Evolutionary conservation across 1,284 basidiomycete genomes (phyloP), one percentile per base, ranked within the genome.

Genomic region (Cutaneotrichosporon dermatis): DNA sequence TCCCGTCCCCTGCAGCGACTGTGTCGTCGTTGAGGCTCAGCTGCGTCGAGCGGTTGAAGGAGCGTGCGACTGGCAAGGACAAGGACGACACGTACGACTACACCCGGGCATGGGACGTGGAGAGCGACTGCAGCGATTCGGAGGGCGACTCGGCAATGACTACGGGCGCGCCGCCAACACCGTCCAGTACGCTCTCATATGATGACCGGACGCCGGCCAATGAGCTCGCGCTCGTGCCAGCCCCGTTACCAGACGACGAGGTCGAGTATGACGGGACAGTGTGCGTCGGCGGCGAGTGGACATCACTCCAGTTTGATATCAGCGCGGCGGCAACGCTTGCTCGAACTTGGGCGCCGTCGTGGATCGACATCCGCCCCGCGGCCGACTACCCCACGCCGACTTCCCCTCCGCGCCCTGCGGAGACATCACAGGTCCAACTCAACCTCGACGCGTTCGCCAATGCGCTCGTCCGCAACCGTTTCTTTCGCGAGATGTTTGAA

Each of bases 101-200:
- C 58, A 60, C 70, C 16, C 58, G 67, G 6, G 62, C 58, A 1
- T 71, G 71, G 61, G 66, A 69, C 11, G 42, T 68, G 12, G 68
- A 70, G 9, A 63, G 58, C 12, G 66, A 68, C 16, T 55, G 40
- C 40, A 54, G 50, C 48, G 62, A 57, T 51, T 59, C 54, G 4
- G 58, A 55, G 58, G 64, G 65, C 12, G 69, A 72, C 12, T 65
- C 66, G 34, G 60, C 62, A 3, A 33, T 56, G 13, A 69, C 68
- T 34, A 69, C 72, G 0, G 67, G 66, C 12, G 69, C 62, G 6
- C 75, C 75, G 9, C 75, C 74, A 3, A 76, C 75, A 3, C 73
- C 73, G 1, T 58, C 65, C 3, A 71, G 70, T 1, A 52, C 60
- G 9, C 54, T 57, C 5, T 68, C 65, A 33, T 35, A 49, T 11